Evolutionary conservation across 2,329 filamentous ascomycete species (phyloP).

Genomic region (Albophoma yamanashiensis): DNA sequence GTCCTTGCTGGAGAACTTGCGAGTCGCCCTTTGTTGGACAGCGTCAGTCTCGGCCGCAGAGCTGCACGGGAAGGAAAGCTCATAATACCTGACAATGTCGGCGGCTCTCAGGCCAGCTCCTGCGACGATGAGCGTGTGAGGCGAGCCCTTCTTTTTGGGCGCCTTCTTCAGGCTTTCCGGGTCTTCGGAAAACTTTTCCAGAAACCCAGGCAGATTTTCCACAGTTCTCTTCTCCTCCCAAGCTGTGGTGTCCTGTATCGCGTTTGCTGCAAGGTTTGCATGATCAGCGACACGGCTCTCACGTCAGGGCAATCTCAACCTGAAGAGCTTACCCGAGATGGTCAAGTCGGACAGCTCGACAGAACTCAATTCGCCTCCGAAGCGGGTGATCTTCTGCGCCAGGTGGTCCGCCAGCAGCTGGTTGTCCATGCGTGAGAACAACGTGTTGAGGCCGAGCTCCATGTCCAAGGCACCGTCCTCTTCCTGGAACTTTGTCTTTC

Average conservation of each 20-base stretch:
- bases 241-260: slow-evolving; percentile 69
- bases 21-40: slow-evolving; percentile 46
- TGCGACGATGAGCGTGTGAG: slow-evolving; percentile 84
- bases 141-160: slow-evolving; percentile 57
- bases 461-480: slow-evolving; percentile 51
- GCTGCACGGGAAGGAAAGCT: not conserved
- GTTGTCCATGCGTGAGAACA: slow-evolving; percentile 74
- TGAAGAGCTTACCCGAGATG: slow-evolving; percentile 52
- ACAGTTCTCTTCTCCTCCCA: slow-evolving; percentile 58
- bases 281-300: not conserved
- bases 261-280: slow-evolving; percentile 41
- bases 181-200: slow-evolving; percentile 55
- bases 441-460: slow-evolving; percentile 66
- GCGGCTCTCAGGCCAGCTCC: slow-evolving; percentile 77
- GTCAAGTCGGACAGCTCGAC: slow-evolving; percentile 79
- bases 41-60: not conserved
- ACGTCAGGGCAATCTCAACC: not conserved
- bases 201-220: slow-evolving; percentile 65
- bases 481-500: slow-evolving; percentile 40
- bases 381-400: slow-evolving; percentile 65
- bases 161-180: slow-evolving; percentile 50
- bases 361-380: slow-evolving; percentile 68
- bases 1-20: slow-evolving; percentile 71
- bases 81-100: slow-evolving; percentile 58
- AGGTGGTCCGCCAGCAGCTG: slow-evolving; percentile 78